Evolutionary conservation across 768 basidiomycete genomes (phyloP).

Genomic region (Auricularia sp.): DNA sequence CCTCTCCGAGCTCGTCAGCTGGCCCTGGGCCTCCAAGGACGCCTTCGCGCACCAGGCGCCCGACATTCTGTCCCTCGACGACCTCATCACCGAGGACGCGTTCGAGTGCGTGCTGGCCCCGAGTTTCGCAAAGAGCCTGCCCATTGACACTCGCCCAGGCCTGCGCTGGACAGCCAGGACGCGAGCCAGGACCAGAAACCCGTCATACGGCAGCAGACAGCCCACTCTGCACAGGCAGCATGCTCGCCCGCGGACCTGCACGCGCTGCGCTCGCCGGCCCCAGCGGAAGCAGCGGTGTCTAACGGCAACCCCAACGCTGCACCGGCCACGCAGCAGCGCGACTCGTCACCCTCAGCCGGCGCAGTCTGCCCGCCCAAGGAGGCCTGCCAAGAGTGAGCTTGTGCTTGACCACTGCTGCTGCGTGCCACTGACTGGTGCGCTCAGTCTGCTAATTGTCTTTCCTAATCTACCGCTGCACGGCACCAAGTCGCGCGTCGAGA

Average conservation of each 20-base stretch:
- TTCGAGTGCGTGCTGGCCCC: constrained; percentile 44
- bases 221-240: background rate
- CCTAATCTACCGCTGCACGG: constrained; percentile 75
- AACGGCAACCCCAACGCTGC: constrained; percentile 2
- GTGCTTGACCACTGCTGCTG: background rate
- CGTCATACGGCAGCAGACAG: constrained; percentile 11
- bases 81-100: constrained; percentile 61
- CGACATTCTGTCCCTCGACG: constrained; percentile 54
- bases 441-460: constrained; percentile 69
- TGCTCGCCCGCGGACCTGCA: background rate
- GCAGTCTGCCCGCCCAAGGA: constrained; percentile 7
- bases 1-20: background rate
- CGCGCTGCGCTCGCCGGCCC: background rate
- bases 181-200: constrained; percentile 20
- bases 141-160: constrained; percentile 10
- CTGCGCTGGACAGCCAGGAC: constrained; percentile 24
- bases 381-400: background rate
- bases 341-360: background rate
- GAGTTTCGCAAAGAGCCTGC: constrained; percentile 10
- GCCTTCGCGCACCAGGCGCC: background rate
- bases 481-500: constrained; percentile 90
- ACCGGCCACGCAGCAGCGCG: background rate
- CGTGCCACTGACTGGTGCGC: background rate
- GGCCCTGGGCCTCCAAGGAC: background rate
- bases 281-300: background rate